Evolutionary conservation across 768 basidiomycete species (phyloP), one percentile per base, ranked within the genome.

Genomic region (Butyriboletus loyo): DNA sequence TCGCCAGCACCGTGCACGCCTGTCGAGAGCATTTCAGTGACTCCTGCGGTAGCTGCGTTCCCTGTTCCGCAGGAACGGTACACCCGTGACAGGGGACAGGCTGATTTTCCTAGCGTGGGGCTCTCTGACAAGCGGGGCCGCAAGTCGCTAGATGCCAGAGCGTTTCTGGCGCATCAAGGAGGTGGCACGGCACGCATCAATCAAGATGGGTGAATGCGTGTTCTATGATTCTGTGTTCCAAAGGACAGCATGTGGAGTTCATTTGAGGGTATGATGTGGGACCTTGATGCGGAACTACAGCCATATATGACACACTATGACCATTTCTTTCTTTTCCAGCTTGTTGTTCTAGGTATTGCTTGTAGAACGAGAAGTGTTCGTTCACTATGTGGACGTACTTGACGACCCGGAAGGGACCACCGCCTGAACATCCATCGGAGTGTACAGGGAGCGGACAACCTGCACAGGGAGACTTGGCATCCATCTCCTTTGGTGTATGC

Each of bases 1-100:
- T 77, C 82, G 0, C 70, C 73, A 7, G 74, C 76, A 2, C 67
- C 77, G 3, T 68, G 77, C 1, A 67, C 66, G 0, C 66, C 66
- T 0, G 57, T 64, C 7, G 73, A 73, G 27, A 65, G 75, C 9
- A 54, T 69, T 15, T 73, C 50, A 71, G 62, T 57, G 60, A 28
- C 55, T 25, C 46, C 59, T 39, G 53, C 63, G 19, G 60, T 58
- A 32, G 53, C 58, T 45, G 34, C 56, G 52, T 55, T 55, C 65
- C 58, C 64, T 56, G 32, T 69, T 56, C 53, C 72, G 44, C 35
- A 69, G 55, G 62, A 73, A 67, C 32, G 57, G 35, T 65, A 69
- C 46, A 62, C 73, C 14, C 67, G 64, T 31, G 69, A 65, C 1
- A 50, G 56, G 34, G 59, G 47, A 22, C 52, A 52, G 1, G 21